These are phyloP conservation scores for Persicaria maculosa DNA, from an alignment of 148 eudicot genomes.

Conservation along the genomic window DNA sequence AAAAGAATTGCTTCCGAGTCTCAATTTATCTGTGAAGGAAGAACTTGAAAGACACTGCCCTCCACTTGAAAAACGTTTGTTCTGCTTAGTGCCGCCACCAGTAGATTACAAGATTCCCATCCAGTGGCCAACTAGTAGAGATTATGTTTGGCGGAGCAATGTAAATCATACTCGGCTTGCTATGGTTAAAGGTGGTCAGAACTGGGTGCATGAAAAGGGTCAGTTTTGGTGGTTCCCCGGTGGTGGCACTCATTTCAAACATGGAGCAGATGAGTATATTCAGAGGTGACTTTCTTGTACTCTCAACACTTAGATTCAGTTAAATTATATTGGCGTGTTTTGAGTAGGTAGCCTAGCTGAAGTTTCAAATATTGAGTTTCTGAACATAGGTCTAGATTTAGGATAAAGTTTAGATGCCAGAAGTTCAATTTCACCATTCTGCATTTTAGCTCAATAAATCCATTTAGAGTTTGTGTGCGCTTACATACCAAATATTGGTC, in stretches of 20 bases:
- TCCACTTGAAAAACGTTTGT: conserved; percentile 69
- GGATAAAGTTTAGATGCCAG: neutral
- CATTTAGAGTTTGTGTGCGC: neutral
- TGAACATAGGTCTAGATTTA: neutral
- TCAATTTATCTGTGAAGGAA: conserved; percentile 69
- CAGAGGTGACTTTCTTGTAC: conserved; percentile 40
- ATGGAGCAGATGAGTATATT: conserved; percentile 90
- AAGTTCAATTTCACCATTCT: neutral
- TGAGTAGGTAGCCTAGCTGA: neutral
- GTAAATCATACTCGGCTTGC: conserved; percentile 92
- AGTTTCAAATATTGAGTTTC: neutral
- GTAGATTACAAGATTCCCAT: conserved; percentile 86
- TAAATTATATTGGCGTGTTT: neutral
- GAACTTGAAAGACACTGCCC: conserved; percentile 93
- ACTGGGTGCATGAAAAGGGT: conserved; percentile 89
- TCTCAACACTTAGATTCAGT: neutral
- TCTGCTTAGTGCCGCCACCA: conserved; percentile 92
- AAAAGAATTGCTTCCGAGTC: conserved; percentile 54
- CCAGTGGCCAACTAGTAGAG: conserved; percentile 90
- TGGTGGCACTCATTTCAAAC: conserved; percentile 99
- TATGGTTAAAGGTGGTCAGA: conserved; percentile 95
- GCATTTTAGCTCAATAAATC: neutral
- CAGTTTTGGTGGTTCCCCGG: conserved; percentile 97
- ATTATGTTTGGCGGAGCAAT: conserved; percentile 92
- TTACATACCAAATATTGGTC: neutral